A percentile compares a stretch with the other conserved stretches of the same genome.
Evolutionary conservation across 495 filamentous ascomycete genomes (phyloP).

Genomic region (Baudoinia panamericana): DNA sequence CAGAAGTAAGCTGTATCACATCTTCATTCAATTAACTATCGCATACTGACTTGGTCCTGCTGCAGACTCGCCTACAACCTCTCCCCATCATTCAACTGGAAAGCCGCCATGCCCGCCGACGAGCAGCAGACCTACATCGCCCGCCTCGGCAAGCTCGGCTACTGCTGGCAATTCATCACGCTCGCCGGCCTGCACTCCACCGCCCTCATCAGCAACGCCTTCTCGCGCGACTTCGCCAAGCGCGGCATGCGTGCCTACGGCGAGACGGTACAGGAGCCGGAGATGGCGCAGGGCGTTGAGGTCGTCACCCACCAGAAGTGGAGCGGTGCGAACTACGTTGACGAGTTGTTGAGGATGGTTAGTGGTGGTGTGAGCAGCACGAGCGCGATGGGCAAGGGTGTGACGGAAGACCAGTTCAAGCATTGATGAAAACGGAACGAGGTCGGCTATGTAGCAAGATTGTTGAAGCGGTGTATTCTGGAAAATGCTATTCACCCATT

Average conservation of each 20-base stretch:
- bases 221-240: constrained; percentile 66
- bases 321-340: constrained; percentile 86
- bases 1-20: constrained; percentile 83
- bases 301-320: constrained; percentile 99
- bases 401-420: constrained; percentile 95
- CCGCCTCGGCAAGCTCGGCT: constrained; percentile 73
- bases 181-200: constrained; percentile 94
- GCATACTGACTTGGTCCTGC: constrained; percentile 14
- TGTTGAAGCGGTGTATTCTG: neutral
- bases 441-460: neutral
- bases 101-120: constrained; percentile 79
- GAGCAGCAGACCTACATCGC: constrained; percentile 97
- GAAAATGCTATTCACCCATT: constrained; percentile 15
- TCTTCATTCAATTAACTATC: neutral
- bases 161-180: constrained; percentile 99
- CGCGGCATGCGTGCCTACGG: constrained; percentile 94
- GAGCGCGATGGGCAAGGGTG: constrained; percentile 90
- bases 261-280: constrained; percentile 91
- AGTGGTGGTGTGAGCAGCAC: constrained; percentile 84
- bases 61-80: constrained; percentile 85
- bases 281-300: constrained; percentile 80
- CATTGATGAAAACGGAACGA: constrained; percentile 10
- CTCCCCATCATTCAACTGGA: constrained; percentile 99
- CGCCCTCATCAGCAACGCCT: constrained; percentile 76
- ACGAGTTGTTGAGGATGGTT: constrained; percentile 94